Conservation (phyloP, 371 early-diverging fungal species). For the Apophysomyces sp. region DNA sequence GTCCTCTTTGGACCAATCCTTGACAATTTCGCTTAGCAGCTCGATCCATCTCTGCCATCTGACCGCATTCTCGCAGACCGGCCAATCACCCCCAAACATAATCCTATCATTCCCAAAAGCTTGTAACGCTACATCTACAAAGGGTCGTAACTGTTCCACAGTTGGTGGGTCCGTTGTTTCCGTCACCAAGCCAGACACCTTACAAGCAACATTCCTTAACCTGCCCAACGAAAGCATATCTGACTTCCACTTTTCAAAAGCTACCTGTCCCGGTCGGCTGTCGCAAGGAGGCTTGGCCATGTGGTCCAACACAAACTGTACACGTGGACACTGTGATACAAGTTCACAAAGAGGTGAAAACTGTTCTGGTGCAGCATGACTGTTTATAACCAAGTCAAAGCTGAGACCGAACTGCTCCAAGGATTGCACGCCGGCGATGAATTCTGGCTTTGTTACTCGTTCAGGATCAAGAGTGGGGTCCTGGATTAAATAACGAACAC, state of each 20-base stretch:
- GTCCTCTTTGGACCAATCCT: conserved; percentile 33
- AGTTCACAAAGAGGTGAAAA: conserved; percentile 36
- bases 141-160: conserved; percentile 27
- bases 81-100: conserved; percentile 51
- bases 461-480: conserved; percentile 30
- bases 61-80: conserved; percentile 22
- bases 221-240: conserved; percentile 22
- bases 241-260: conserved; percentile 31
- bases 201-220: conserved; percentile 35
- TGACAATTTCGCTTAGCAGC: conserved; percentile 19
- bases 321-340: conserved; percentile 37
- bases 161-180: conserved; percentile 17
- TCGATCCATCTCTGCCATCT: conserved; percentile 35
- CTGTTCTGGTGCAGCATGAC: conserved; percentile 32
- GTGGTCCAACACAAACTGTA: conserved; percentile 46
- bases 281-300: conserved; percentile 52
- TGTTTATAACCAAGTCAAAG: conserved; percentile 44
- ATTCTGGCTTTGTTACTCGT: conserved; percentile 18
- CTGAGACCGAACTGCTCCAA: conserved; percentile 28
- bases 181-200: conserved; percentile 42
- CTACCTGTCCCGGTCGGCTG: conserved; percentile 20
- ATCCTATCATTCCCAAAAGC: conserved; percentile 44
- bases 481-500: conserved; percentile 40
- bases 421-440: conserved; percentile 29
- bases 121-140: conserved; percentile 31